Percentiles rank a stretch among this genome's conserved stretches.
Conservation (phyloP, 257 asterid genomes). For the Parsonsia alboflavescens region DNA sequence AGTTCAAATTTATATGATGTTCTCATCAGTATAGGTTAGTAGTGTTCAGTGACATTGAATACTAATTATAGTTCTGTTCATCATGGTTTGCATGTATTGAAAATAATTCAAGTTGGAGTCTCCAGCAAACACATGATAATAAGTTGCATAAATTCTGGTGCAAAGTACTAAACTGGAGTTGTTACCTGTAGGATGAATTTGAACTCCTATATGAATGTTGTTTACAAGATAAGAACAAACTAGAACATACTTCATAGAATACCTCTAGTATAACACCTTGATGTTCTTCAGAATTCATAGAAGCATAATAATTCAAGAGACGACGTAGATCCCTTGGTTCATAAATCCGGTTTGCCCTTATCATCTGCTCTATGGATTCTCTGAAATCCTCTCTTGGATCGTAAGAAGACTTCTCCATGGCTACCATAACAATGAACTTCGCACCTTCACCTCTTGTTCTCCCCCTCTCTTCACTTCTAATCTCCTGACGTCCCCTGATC, state of each 20-base stretch:
- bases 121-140: neutral
- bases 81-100: neutral
- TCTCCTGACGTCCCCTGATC: constrained; percentile 46
- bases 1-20: neutral
- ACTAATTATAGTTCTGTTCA: neutral
- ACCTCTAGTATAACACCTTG: constrained; percentile 58
- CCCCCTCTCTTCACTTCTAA: constrained; percentile 21
- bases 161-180: neutral
- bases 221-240: constrained; percentile 38
- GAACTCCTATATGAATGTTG: constrained; percentile 18
- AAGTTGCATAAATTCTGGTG: neutral
- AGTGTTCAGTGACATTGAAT: too few species aligned
- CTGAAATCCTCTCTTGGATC: constrained; percentile 73
- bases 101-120: neutral
- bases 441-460: constrained; percentile 27
- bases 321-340: constrained; percentile 54
- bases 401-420: constrained; percentile 63
- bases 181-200: neutral
- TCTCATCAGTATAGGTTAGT: neutral
- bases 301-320: constrained; percentile 54
- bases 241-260: constrained; percentile 64
- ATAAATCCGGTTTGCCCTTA: constrained; percentile 38
- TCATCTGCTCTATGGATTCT: constrained; percentile 66
- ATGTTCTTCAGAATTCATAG: constrained; percentile 62
- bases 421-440: constrained; percentile 59